phyloP scores from a whole-genome alignment of 2,329 filamentous ascomycete genomes.

The Ramichloridium luteum region DNA sequence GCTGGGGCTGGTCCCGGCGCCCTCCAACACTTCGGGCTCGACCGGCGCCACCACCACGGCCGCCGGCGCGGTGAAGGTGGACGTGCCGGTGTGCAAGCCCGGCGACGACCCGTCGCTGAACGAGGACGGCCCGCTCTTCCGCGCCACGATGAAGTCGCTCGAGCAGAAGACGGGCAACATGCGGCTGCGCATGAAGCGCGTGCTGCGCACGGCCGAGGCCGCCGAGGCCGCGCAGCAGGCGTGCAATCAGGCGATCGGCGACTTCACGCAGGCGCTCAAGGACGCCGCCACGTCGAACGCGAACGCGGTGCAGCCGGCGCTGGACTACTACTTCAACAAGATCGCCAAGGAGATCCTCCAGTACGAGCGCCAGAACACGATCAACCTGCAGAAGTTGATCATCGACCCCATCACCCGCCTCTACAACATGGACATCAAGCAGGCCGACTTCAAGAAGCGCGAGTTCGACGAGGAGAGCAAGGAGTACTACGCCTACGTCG shows the following conservation, averaged over 20 bases:
- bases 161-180: conserved; percentile 96
- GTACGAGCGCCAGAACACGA: conserved; percentile 75
- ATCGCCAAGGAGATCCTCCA: conserved; percentile 80
- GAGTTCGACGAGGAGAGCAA: conserved; percentile 98
- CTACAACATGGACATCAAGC: conserved; percentile 93
- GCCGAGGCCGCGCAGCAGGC: conserved; percentile 66
- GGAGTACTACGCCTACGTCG: conserved; percentile 93
- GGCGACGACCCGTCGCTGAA: conserved; percentile 72
- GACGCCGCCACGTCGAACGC: conserved; percentile 85
- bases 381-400: conserved; percentile 79
- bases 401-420: conserved; percentile 87
- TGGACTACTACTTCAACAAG: conserved; percentile 97
- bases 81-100: conserved; percentile 74
- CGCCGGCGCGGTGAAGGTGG: conserved; percentile 55
- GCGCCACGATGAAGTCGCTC: conserved; percentile 89
- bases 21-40: conserved; percentile 22
- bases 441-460: conserved; percentile 89
- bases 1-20: conserved; percentile 29
- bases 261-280: conserved; percentile 73
- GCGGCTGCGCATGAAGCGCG: conserved; percentile 88
- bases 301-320: conserved; percentile 88
- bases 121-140: conserved; percentile 89
- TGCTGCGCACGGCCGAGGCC: conserved; percentile 85
- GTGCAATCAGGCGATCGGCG: conserved; percentile 73
- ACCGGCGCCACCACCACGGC: conserved; percentile 8